These are phyloP conservation scores for Amphichorda felina DNA, from an alignment of 2,329 filamentous ascomycete genomes.

Conservation along the genomic window DNA sequence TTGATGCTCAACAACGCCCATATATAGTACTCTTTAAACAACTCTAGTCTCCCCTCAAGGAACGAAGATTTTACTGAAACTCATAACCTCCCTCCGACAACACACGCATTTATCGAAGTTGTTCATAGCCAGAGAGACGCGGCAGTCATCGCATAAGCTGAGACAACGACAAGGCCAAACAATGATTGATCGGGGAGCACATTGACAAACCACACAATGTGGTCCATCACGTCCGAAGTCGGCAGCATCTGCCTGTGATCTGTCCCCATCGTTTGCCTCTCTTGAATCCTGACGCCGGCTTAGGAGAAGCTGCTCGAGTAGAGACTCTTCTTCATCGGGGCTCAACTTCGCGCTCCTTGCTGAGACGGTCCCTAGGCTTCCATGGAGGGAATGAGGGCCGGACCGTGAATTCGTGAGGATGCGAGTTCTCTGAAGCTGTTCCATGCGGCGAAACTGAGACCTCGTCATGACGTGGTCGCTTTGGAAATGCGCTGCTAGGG, in stretches of 20 bases:
- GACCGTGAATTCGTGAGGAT: slow-evolving; percentile 31
- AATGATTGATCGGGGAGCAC: slow-evolving; percentile 73
- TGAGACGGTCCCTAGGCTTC: background rate
- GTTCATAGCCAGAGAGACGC: slow-evolving; percentile 88
- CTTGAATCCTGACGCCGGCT: slow-evolving; percentile 27
- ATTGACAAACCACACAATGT: slow-evolving; percentile 89
- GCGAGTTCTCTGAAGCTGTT: slow-evolving; percentile 57
- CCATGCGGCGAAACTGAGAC: slow-evolving; percentile 57
- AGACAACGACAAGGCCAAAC: slow-evolving; percentile 96
- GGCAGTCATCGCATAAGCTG: slow-evolving; percentile 87
- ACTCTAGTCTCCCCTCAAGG: slow-evolving; percentile 49
- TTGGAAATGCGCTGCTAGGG: slow-evolving; percentile 69
- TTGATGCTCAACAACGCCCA: background rate
- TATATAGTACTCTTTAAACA: too few relatives aligned
- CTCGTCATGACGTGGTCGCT: slow-evolving; percentile 68
- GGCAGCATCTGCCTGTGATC: slow-evolving; percentile 40
- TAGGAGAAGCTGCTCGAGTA: slow-evolving; percentile 49
- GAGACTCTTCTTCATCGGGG: slow-evolving; percentile 45
- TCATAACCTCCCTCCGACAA: slow-evolving; percentile 76
- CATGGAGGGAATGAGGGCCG: background rate
- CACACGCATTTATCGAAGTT: slow-evolving; percentile 97
- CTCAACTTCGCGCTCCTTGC: slow-evolving; percentile 19
- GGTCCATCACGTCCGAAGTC: slow-evolving; percentile 62
- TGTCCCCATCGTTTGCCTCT: slow-evolving; percentile 4
- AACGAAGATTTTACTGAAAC: slow-evolving; percentile 86